Evolutionary conservation across 345 rosid species (phyloP).

Genomic region (Acer yangbiense): DNA sequence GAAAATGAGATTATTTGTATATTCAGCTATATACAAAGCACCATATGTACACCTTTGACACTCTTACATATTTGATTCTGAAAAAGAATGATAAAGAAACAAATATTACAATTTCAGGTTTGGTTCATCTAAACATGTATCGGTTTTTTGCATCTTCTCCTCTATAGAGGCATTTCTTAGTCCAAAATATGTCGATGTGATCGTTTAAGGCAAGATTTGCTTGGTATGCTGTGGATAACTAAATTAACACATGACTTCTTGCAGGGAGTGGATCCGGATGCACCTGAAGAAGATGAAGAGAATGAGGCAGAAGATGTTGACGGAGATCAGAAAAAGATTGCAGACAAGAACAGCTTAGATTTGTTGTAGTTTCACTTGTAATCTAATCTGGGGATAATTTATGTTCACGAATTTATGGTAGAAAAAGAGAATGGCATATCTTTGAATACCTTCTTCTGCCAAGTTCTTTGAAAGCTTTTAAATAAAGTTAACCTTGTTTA

Average conservation of each 20-base stretch:
- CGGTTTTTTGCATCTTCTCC: neutral
- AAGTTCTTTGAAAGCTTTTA: too few species aligned
- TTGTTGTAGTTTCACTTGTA: too few species aligned
- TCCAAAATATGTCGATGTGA: neutral
- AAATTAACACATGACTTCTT: constrained; percentile 1
- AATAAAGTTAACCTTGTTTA: neutral
- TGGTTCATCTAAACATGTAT: constrained; percentile 48
- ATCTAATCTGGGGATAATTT: too few species aligned
- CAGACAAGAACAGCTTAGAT: too few species aligned
- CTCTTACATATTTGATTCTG: neutral
- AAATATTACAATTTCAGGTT: constrained; percentile 53
- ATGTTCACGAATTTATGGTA: too few species aligned
- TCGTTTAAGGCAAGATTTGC: neutral
- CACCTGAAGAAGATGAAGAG: constrained; percentile 92
- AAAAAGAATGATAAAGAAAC: constrained; percentile 10
- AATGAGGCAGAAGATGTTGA: constrained; percentile 95
- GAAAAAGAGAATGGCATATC: too few species aligned
- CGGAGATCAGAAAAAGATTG: constrained; percentile 79
- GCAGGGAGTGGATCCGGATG: constrained; percentile 99
- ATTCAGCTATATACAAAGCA: constrained; percentile 14
- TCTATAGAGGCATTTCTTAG: neutral
- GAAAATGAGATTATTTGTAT: constrained; percentile 5
- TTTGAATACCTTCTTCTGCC: too few species aligned
- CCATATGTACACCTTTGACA: neutral
- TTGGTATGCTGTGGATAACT: constrained; percentile 1